Evolutionary conservation across 352 stramenopile species (phyloP).

Genomic region (Globisporangium paroecandrum): DNA sequence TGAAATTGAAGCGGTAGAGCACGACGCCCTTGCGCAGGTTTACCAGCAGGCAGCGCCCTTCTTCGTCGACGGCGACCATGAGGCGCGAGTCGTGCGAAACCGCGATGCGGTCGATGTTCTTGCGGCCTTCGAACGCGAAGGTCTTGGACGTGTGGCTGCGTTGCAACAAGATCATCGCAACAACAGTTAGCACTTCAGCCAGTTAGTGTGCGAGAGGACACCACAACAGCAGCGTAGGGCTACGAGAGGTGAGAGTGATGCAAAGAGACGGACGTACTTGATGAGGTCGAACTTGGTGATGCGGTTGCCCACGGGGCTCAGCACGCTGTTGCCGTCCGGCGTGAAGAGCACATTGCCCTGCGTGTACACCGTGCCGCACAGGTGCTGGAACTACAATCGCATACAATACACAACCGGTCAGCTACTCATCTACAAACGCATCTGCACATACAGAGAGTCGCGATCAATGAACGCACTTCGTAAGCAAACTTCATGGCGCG

Average conservation of each 20-base stretch:
- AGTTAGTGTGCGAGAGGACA: not conserved
- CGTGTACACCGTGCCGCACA: constrained; percentile 92
- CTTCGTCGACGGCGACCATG: constrained; percentile 87
- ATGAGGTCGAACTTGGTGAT: constrained; percentile 94
- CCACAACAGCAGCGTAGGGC: not conserved
- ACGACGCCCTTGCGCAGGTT: constrained; percentile 88
- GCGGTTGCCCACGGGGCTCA: constrained; percentile 92
- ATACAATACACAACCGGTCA: not conserved
- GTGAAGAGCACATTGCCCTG: constrained; percentile 93
- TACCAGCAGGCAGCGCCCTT: constrained; percentile 88
- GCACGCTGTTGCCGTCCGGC: constrained; percentile 89
- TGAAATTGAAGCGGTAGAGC: constrained; percentile 94
- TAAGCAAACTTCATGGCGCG: constrained; percentile 86
- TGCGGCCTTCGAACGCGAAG: constrained; percentile 90
- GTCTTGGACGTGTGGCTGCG: constrained; percentile 84
- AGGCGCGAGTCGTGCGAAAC: constrained; percentile 88
- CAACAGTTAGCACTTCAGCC: not conserved
- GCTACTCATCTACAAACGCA: not conserved
- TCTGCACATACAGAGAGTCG: not conserved
- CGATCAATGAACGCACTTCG: constrained; percentile 33
- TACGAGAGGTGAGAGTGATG: not conserved
- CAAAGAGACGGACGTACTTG: constrained; percentile 52
- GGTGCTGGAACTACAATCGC: constrained; percentile 86
- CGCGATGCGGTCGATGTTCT: constrained; percentile 85
- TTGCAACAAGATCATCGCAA: constrained; percentile 8